Evolutionary conservation across 2,329 filamentous ascomycete species (phyloP).

Genomic region (Sporothrix inflata): DNA sequence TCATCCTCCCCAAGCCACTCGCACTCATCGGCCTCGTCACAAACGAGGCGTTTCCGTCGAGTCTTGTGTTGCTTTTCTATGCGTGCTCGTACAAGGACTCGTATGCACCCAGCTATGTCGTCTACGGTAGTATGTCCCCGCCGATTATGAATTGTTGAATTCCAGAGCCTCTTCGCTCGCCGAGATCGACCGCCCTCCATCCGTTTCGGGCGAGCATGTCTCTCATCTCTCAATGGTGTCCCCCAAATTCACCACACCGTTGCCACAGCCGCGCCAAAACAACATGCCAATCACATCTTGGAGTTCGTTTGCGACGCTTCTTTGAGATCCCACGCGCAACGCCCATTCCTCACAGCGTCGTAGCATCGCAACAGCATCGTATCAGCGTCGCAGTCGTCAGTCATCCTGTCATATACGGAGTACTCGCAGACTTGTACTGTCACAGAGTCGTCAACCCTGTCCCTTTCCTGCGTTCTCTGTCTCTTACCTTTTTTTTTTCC

Average conservation of each 20-base stretch:
- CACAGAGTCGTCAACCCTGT: neutral
- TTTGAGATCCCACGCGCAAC: neutral
- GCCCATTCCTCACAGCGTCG: too few species aligned
- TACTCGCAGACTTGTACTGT: too few species aligned
- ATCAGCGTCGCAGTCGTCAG: neutral
- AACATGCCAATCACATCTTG: neutral
- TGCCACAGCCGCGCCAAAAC: slow-evolving; percentile 5
- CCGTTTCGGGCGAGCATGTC: neutral
- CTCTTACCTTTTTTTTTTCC: neutral
- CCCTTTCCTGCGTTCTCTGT: neutral
- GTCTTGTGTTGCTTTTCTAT: neutral
- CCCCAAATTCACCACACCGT: neutral
- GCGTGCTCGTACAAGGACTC: neutral
- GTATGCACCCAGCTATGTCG: neutral
- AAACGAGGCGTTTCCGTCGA: neutral
- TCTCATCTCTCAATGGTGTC: neutral
- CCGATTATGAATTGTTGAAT: neutral
- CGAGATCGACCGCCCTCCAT: neutral
- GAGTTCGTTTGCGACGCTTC: too few species aligned
- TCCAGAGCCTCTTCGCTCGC: neutral
- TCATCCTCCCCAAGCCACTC: neutral
- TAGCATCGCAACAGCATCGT: neutral
- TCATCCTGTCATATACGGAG: neutral
- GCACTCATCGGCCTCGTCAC: neutral
- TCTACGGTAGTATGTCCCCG: neutral